Evolutionary conservation across 2,329 filamentous ascomycete species (phyloP).

Genomic region (Diplodia corticola): DNA sequence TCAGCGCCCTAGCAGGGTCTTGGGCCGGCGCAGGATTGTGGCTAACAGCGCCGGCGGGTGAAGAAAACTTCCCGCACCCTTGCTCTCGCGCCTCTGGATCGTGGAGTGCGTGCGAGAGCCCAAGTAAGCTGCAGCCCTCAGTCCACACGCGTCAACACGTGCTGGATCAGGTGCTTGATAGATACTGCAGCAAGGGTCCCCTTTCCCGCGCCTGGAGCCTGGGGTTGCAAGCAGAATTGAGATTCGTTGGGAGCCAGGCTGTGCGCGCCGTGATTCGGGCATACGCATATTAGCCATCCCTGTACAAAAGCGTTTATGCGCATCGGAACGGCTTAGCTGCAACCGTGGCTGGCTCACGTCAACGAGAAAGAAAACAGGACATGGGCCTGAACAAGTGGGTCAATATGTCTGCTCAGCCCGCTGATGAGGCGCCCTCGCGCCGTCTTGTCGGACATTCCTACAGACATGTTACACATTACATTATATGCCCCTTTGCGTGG

Average conservation of each 20-base stretch:
- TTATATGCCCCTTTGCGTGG: background rate
- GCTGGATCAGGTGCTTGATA: slow-evolving; percentile 2
- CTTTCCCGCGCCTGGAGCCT: background rate
- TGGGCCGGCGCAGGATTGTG: background rate
- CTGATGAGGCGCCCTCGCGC: background rate
- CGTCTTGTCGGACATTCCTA: background rate
- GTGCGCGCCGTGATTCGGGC: background rate
- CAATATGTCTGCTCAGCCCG: background rate
- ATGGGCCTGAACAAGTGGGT: background rate
- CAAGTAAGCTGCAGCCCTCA: background rate
- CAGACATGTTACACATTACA: slow-evolving; percentile 7
- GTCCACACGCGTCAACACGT: slow-evolving; percentile 1
- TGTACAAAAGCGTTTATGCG: background rate
- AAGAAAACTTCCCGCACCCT: slow-evolving; percentile 1
- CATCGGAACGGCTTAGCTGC: slow-evolving; percentile 15
- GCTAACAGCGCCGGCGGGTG: slow-evolving; percentile 1
- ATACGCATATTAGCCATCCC: background rate
- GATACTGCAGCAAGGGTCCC: slow-evolving; percentile 5
- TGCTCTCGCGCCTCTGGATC: background rate
- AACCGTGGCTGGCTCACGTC: slow-evolving; percentile 3
- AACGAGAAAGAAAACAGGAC: slow-evolving; percentile 1
- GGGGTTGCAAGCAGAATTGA: slow-evolving; percentile 2
- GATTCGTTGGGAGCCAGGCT: background rate
- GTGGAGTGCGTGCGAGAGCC: background rate
- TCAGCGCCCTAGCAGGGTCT: slow-evolving; percentile 1